A percentile compares a stretch with the other conserved stretches of the same genome.
phyloP scores from a whole-genome alignment of 2,329 filamentous ascomycete genomes.

The Lachnellula arida region DNA sequence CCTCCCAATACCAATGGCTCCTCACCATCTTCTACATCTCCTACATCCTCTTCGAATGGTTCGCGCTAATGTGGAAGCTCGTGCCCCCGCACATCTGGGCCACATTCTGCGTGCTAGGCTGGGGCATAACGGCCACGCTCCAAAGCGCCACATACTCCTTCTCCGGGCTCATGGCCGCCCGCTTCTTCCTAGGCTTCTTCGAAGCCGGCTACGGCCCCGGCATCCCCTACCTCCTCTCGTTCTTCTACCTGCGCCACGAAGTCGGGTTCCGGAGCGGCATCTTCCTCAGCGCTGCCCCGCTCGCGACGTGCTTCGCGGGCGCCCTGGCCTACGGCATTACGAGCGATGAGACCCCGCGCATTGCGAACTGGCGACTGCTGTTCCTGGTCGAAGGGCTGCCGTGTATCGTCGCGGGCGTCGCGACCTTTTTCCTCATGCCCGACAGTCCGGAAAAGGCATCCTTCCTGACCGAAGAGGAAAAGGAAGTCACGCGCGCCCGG shows the following conservation, averaged over 20 bases:
- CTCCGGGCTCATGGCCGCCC: conserved; percentile 31
- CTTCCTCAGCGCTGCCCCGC: conserved; percentile 60
- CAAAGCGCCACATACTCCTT: conserved; percentile 36
- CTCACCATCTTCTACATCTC: conserved; percentile 38
- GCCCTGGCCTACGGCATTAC: conserved; percentile 66
- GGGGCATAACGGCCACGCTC: conserved; percentile 41
- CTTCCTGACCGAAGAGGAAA: conserved; percentile 42
- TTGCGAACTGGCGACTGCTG: conserved; percentile 60
- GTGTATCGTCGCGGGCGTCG: conserved; percentile 47
- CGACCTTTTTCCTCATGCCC: conserved; percentile 51
- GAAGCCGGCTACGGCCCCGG: conserved; percentile 34
- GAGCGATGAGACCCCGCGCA: conserved; percentile 46
- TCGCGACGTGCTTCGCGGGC: conserved; percentile 66
- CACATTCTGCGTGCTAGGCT: conserved; percentile 31
- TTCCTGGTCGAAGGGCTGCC: conserved; percentile 63
- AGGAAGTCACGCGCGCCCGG: conserved; percentile 49
- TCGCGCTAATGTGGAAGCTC: conserved; percentile 36
- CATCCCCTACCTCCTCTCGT: conserved; percentile 40
- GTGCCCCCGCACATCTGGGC: conserved; percentile 36
- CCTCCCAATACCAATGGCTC: conserved; percentile 38
- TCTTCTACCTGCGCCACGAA: conserved; percentile 50
- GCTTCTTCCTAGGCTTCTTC: conserved; percentile 37
- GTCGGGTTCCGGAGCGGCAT: conserved; percentile 67
- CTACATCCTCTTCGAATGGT: conserved; percentile 38
- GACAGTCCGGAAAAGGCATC: conserved; percentile 48